These are phyloP conservation scores for Clathrospora elynae DNA, from an alignment of 2,329 filamentous ascomycete species.

Conservation along the genomic window DNA sequence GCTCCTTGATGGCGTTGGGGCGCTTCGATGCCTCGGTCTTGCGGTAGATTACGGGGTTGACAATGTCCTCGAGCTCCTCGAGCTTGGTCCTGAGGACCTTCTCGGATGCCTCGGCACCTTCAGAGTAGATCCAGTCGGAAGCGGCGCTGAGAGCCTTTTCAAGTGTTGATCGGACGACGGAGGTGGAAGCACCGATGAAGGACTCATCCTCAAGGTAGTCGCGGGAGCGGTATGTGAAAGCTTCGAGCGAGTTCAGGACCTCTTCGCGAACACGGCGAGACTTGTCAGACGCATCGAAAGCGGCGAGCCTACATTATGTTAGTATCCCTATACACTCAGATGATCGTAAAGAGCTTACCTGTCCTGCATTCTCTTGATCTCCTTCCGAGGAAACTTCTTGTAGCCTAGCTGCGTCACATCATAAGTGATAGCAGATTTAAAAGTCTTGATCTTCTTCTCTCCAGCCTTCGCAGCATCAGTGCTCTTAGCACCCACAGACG, in stretches of 20 bases:
- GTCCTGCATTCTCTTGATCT: conserved; percentile 65
- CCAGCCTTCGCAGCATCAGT: conserved; percentile 56
- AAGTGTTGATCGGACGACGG: conserved; percentile 68
- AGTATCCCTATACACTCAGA: conserved; percentile 17
- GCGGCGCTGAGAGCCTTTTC: conserved; percentile 69
- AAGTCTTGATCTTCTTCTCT: conserved; percentile 57
- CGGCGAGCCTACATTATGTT: conserved; percentile 64
- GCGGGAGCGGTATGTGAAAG: conserved; percentile 85
- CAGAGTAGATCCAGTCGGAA: conserved; percentile 90
- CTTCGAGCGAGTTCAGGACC: conserved; percentile 88
- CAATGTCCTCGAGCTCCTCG: conserved; percentile 76
- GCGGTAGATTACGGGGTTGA: conserved; percentile 76
- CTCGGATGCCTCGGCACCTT: conserved; percentile 75
- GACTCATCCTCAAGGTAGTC: conserved; percentile 78
- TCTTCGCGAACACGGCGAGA: conserved; percentile 80
- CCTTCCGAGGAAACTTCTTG: conserved; percentile 63
- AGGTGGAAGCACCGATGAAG: conserved; percentile 74
- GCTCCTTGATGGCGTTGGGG: conserved; percentile 68
- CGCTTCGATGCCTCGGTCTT: conserved; percentile 73
- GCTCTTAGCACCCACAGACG: conserved; percentile 52
- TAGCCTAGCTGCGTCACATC: conserved; percentile 54
- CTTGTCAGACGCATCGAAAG: conserved; percentile 85
- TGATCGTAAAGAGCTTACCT: no score
- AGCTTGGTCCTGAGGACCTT: conserved; percentile 77
- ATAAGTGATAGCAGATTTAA: conserved; percentile 60